Evolutionary conservation across 345 rosid species (phyloP).

Genomic region (Eucalyptus regnans): DNA sequence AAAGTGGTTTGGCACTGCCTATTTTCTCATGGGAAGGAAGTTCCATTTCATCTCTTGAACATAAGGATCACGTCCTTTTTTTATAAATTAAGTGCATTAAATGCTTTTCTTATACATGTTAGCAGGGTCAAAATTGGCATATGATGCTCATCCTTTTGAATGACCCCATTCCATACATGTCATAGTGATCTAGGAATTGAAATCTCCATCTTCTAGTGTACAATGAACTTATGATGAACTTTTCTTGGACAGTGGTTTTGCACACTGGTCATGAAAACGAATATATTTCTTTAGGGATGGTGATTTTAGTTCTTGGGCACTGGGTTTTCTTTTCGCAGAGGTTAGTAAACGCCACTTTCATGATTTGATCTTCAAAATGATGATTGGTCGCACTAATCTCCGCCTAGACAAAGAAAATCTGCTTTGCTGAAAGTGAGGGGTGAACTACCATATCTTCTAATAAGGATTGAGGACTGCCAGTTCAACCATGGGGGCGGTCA

Average conservation of each 20-base stretch:
- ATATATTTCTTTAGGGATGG: not conserved
- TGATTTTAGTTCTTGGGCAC: not conserved
- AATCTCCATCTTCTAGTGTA: not conserved
- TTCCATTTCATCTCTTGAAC: not conserved
- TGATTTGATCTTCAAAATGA: not conserved
- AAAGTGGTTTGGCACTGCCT: not conserved
- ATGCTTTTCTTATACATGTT: not conserved
- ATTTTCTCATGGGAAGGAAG: not conserved
- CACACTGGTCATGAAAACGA: not conserved
- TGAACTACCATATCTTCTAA: not conserved
- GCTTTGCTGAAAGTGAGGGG: not conserved
- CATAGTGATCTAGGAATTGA: not conserved
- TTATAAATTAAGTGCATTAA: not conserved
- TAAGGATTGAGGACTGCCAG: not conserved
- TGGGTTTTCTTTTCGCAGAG: not conserved
- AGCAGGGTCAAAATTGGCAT: not conserved
- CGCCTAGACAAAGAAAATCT: not conserved
- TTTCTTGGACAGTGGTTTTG: not conserved
- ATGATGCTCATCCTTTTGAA: not conserved
- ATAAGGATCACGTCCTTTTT: not conserved
- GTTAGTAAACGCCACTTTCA: not conserved
- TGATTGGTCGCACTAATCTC: not conserved
- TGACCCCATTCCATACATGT: not conserved
- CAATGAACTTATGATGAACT: not conserved
- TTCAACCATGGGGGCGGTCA: not conserved